Conservation (phyloP, 176 grass and related monocot species). For the Chloris gayana region DNA sequence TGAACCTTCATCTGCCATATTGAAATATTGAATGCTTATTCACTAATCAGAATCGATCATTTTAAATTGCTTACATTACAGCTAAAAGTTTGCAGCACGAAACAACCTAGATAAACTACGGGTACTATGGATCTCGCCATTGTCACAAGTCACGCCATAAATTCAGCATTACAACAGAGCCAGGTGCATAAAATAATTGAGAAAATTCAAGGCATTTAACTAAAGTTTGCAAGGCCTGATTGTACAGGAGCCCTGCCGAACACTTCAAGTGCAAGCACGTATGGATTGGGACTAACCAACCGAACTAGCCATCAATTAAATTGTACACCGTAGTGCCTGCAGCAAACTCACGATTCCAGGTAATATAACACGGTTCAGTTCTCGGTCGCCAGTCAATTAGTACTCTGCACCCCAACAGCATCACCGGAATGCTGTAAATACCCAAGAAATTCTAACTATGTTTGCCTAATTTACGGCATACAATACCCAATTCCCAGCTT, state of each 20-base stretch:
- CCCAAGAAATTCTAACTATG: background rate
- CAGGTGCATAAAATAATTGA: background rate
- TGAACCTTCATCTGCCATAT: conserved; percentile 82
- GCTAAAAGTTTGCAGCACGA: background rate
- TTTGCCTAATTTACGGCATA: background rate
- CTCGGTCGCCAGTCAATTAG: background rate
- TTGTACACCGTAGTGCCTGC: background rate
- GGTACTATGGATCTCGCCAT: background rate
- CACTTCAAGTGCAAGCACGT: background rate
- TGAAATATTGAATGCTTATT: conserved; percentile 42
- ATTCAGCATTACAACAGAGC: background rate
- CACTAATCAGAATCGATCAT: conserved; percentile 12
- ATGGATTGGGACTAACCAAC: background rate
- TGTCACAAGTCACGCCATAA: background rate
- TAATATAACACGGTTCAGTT: background rate
- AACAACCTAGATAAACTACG: background rate
- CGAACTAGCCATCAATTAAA: background rate
- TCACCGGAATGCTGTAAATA: background rate
- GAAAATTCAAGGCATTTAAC: background rate
- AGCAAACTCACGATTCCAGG: background rate
- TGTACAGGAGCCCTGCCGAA: background rate
- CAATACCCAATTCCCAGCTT: background rate
- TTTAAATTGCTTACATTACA: conserved; percentile 13
- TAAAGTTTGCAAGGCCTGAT: background rate
- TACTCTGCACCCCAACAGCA: background rate